Evolutionary conservation across 139 green algal genomes (phyloP).

Genomic region (Coccomyxa sp.): DNA sequence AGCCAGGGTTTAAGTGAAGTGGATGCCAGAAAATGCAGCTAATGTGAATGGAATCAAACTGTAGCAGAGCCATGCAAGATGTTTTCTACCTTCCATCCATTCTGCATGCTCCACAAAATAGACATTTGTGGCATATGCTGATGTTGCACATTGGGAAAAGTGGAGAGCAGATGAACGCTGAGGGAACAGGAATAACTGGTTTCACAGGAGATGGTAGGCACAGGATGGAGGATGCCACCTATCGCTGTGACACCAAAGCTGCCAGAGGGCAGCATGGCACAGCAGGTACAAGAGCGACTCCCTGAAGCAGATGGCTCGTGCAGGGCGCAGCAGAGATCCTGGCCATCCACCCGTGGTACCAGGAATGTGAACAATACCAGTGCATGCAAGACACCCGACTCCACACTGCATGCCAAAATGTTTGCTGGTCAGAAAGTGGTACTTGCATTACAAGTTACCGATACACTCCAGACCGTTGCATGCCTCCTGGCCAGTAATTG

Average conservation of each 20-base stretch:
- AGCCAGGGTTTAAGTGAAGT: too few species aligned
- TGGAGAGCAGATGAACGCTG: too few species aligned
- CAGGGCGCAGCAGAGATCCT: not conserved
- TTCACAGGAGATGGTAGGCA: not conserved
- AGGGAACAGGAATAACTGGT: not conserved
- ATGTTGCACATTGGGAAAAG: too few species aligned
- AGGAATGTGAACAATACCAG: not conserved
- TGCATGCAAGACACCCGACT: constrained; percentile 3
- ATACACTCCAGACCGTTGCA: not conserved
- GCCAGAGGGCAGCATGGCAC: not conserved
- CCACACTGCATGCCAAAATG: not conserved
- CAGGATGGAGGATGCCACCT: not conserved
- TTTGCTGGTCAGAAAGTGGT: not conserved
- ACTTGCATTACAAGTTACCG: not conserved
- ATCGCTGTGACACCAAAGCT: not conserved
- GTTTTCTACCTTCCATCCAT: not conserved
- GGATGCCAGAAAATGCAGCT: not conserved
- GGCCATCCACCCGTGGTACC: not conserved
- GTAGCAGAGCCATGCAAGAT: not conserved
- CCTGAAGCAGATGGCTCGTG: not conserved
- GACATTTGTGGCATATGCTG: too few species aligned
- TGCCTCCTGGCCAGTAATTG: not conserved
- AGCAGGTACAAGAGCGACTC: too few species aligned
- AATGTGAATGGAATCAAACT: not conserved
- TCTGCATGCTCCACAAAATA: too few species aligned